Evolutionary conservation across 1,139 yeast genomes (phyloP).

Genomic region (Geotrichum candidum): DNA sequence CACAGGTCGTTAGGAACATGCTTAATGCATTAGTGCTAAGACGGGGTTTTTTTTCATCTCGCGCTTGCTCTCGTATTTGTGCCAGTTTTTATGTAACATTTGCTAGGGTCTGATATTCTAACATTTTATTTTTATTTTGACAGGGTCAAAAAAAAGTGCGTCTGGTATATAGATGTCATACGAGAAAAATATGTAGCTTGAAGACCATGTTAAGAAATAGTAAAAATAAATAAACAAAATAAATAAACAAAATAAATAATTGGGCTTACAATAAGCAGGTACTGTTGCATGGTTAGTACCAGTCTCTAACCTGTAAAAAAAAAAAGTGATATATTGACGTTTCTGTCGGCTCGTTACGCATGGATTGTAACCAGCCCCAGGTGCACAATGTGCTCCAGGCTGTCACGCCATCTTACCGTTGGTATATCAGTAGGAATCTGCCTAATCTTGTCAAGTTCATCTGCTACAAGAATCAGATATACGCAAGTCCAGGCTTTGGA

Average conservation of each 20-base stretch:
- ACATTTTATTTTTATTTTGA: background rate
- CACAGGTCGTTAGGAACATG: background rate
- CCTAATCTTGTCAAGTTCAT: background rate
- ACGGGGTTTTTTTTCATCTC: too few species aligned
- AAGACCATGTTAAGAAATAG: background rate
- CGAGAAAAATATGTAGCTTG: too few species aligned
- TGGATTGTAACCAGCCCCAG: background rate
- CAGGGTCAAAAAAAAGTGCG: background rate
- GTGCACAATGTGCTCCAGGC: background rate
- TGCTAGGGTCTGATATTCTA: background rate
- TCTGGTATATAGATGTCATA: too few species aligned
- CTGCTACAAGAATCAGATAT: background rate
- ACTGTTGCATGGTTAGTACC: background rate
- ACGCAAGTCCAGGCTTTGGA: background rate
- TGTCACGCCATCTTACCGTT: background rate
- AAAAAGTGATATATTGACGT: background rate
- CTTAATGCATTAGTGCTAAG: too few species aligned
- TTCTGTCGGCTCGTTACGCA: background rate
- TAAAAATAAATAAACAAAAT: too few species aligned
- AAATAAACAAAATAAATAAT: too few species aligned
- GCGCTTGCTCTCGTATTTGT: too few species aligned
- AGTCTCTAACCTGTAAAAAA: background rate
- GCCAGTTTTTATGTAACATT: too few species aligned
- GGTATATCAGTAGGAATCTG: background rate
- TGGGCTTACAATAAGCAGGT: background rate